Base-by-base conservation (phyloP, 2,329 filamentous ascomycete genomes). In the Pseudogymnoascus destructans region DNA sequence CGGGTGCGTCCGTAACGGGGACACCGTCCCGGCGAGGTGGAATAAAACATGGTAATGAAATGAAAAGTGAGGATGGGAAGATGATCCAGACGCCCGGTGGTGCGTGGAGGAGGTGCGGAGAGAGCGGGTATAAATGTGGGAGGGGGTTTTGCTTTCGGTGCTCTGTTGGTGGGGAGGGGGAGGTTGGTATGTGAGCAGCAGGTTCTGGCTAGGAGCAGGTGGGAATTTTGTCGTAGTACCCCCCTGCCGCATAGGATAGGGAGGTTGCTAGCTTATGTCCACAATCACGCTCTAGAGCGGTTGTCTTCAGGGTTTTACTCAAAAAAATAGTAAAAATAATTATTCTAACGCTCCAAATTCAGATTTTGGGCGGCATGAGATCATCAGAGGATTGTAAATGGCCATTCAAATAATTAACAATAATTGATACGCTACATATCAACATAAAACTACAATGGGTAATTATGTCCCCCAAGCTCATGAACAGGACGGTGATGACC, bases 141-240 rank as follows among this genome's bases (percentile, higher is more conserved):
- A 72, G 77, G 58, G 75, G 79, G 61, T 84, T 83, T 69, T 84
- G 81, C 68, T 82, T 85, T 63, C 73, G 72, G 8, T 84, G 81
- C 25, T 52, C 46, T 11, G 46, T 11, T 30, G 46, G 10, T 10
- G 25, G 25, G 5, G 25, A 52, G 9, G n/a, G 25, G 6, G 42
- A n/a, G 5, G 10, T 30, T 30, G 46, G 9, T 11, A 25, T 30
- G 9, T 52, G 46, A 52, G 46, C 30, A 5, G 5, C 8, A 5
- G 5, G 4, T 52, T 17, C 8, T 17, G n/a, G 5, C 2, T 30
- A 6, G 25, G 8, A 11, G 9, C 3, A 30, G 9, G 46, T 27
- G 3, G n/a, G 7, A 5, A 10, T 52, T 30, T 4, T 52, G 46
- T 30, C 17, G 25, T 30, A 52, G 42, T 9, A 11, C 13, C 25